These are phyloP conservation scores for Ascodesmis nigricans DNA, from an alignment of 495 filamentous ascomycete species.

Conservation along the genomic window DNA sequence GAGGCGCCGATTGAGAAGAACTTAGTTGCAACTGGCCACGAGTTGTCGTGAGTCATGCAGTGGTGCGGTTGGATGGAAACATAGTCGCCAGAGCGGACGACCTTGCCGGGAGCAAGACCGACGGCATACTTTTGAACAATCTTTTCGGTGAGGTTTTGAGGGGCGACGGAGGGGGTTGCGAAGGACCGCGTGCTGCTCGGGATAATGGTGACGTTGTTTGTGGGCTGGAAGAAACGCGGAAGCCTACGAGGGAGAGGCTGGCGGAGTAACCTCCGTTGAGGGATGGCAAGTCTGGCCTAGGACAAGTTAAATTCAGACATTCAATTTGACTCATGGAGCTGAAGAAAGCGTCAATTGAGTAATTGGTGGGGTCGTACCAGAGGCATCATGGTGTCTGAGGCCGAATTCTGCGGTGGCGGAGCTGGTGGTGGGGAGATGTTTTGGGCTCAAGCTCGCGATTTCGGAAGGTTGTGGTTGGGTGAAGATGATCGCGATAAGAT, in stretches of 20 bases:
- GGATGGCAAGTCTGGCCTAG: slow-evolving; percentile 3
- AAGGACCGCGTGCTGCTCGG: slow-evolving; percentile 11
- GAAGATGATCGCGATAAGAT: too few relatives aligned
- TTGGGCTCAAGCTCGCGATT: too few relatives aligned
- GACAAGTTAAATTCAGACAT: neutral
- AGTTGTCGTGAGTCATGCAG: slow-evolving; percentile 90
- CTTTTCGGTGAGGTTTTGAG: slow-evolving; percentile 80
- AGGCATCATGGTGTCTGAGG: slow-evolving; percentile 4
- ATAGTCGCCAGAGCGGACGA: slow-evolving; percentile 58
- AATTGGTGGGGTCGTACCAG: neutral
- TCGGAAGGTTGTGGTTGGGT: too few relatives aligned
- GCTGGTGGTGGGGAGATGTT: too few relatives aligned
- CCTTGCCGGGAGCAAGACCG: slow-evolving; percentile 48
- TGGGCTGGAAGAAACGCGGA: slow-evolving; percentile 23
- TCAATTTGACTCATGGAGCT: too few relatives aligned
- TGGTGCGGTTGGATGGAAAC: slow-evolving; percentile 50
- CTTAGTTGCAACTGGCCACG: slow-evolving; percentile 64
- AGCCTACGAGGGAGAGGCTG: slow-evolving; percentile 6
- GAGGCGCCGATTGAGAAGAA: slow-evolving; percentile 77
- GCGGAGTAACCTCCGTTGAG: slow-evolving; percentile 1
- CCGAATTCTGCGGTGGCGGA: too few relatives aligned
- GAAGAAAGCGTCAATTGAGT: neutral
- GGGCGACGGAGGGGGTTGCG: slow-evolving; percentile 21
- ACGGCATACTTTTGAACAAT: slow-evolving; percentile 64
- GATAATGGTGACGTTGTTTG: slow-evolving; percentile 21